phyloP scores from a whole-genome alignment of 1,284 basidiomycete species.

The Apiotrichum akiyoshidainum region DNA sequence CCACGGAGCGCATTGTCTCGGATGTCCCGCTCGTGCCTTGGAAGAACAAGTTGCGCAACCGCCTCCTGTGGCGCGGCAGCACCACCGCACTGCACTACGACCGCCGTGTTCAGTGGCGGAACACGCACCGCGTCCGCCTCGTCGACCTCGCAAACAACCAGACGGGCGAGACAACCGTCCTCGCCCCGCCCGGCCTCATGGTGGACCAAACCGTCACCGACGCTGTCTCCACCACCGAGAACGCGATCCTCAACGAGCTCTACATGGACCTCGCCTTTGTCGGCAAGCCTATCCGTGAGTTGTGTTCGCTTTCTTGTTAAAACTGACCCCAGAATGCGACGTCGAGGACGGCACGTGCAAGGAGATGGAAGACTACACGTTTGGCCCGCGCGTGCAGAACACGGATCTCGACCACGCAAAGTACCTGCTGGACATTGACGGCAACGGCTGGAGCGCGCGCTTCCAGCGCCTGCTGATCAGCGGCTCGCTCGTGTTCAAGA shows the following conservation, averaged over 20 bases:
- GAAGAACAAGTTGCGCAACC: slow-evolving; percentile 29
- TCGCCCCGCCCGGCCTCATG: slow-evolving; percentile 8
- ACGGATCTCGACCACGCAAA: slow-evolving; percentile 34
- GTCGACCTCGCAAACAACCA: slow-evolving; percentile 19
- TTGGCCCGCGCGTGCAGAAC: slow-evolving; percentile 23
- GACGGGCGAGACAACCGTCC: slow-evolving; percentile 7
- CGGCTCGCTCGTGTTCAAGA: slow-evolving; percentile 45
- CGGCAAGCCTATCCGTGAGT: slow-evolving; percentile 35
- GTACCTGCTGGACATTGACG: slow-evolving; percentile 54
- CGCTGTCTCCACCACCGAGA: slow-evolving; percentile 38
- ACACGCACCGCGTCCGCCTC: slow-evolving; percentile 40
- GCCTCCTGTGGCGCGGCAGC: slow-evolving; percentile 46
- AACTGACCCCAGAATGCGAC: slow-evolving; percentile 28
- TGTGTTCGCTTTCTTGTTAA: slow-evolving; percentile 5
- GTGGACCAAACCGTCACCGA: slow-evolving; percentile 72
- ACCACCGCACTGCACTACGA: slow-evolving; percentile 42
- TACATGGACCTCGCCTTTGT: slow-evolving; percentile 58
- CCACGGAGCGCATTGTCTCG: slow-evolving; percentile 42
- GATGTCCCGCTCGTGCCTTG: slow-evolving; percentile 30
- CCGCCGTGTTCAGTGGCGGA: slow-evolving; percentile 32
- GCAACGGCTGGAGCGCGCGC: slow-evolving; percentile 67
- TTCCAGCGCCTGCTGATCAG: slow-evolving; percentile 53
- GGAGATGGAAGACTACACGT: slow-evolving; percentile 35
- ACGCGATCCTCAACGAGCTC: slow-evolving; percentile 72
- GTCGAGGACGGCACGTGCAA: slow-evolving; percentile 42